Percentiles rank a stretch among this genome's conserved stretches.
Conservation (phyloP, 805 yeast species). For the Saturnispora serradocipensis region DNA sequence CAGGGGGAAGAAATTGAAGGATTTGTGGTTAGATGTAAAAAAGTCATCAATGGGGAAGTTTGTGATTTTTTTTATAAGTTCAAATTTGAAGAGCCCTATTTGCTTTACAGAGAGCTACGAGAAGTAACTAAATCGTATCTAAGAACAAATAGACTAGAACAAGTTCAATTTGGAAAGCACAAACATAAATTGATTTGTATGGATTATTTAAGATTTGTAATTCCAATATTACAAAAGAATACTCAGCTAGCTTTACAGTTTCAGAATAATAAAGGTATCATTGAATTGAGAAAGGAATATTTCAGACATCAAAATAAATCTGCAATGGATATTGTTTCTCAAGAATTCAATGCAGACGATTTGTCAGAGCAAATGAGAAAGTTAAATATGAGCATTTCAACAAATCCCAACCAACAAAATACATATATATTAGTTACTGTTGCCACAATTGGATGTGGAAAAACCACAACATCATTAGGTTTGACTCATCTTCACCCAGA, state of each 20-base stretch:
- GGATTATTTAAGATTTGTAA: slow-evolving; percentile 61
- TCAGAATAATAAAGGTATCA: slow-evolving; percentile 57
- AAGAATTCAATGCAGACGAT: slow-evolving; percentile 30
- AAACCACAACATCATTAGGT: slow-evolving; percentile 70
- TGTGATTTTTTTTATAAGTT: slow-evolving; percentile 75
- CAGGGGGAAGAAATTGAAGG: slow-evolving; percentile 79
- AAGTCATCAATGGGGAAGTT: slow-evolving; percentile 6
- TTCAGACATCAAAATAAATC: slow-evolving; percentile 42
- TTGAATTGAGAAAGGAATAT: slow-evolving; percentile 61
- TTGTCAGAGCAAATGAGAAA: slow-evolving; percentile 22
- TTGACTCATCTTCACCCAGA: slow-evolving; percentile 44
- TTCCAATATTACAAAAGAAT: slow-evolving; percentile 42
- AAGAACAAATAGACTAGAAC: slow-evolving; percentile 25
- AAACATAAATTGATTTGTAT: slow-evolving; percentile 50
- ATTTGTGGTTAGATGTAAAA: slow-evolving; percentile 71
- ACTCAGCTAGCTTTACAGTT: slow-evolving; percentile 39
- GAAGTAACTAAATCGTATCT: slow-evolving; percentile 68
- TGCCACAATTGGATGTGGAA: slow-evolving; percentile 92
- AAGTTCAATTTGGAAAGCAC: slow-evolving; percentile 29
- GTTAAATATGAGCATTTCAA: slow-evolving; percentile 8
- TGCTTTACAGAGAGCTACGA: slow-evolving; percentile 83
- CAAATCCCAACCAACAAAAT: slow-evolving; percentile 16
- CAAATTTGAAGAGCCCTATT: slow-evolving; percentile 92
- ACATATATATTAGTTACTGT: slow-evolving; percentile 64
- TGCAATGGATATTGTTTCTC: slow-evolving; percentile 48